phyloP scores from a whole-genome alignment of 495 filamentous ascomycete species.

The Rostrohypoxylon terebratum region DNA sequence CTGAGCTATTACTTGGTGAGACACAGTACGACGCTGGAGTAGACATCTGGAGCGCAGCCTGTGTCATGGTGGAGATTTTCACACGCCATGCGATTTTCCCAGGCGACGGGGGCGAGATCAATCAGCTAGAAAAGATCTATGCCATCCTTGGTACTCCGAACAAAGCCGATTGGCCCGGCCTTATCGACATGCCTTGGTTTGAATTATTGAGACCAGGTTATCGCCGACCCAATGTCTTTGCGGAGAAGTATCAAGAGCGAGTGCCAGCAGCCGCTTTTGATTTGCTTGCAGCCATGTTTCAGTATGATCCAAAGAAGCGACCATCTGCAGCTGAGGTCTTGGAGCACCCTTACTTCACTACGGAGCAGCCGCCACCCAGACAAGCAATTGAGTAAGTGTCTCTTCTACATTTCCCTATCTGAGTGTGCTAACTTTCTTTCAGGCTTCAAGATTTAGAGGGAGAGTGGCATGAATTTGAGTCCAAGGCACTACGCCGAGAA shows the following conservation, averaged over 20 bases:
- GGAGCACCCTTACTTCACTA: constrained; percentile 87
- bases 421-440: constrained; percentile 33
- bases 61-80: constrained; percentile 97
- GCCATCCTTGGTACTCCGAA: constrained; percentile 92
- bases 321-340: constrained; percentile 89
- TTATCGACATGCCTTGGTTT: constrained; percentile 96
- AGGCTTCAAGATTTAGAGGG: constrained; percentile 87
- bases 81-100: constrained; percentile 95
- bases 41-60: constrained; percentile 98
- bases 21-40: constrained; percentile 95
- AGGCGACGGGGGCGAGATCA: constrained; percentile 93
- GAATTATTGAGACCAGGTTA: constrained; percentile 84
- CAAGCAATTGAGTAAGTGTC: constrained; percentile 83
- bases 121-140: constrained; percentile 96
- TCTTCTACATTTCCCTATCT: not conserved
- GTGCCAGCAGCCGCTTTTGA: constrained; percentile 84
- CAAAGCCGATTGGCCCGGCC: constrained; percentile 82
- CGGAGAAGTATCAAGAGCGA: constrained; percentile 79
- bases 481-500: constrained; percentile 92
- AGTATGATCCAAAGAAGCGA: constrained; percentile 85
- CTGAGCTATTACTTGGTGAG: constrained; percentile 92
- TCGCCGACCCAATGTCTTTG: constrained; percentile 80
- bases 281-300: constrained; percentile 82
- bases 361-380: constrained; percentile 80
- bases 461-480: constrained; percentile 99